Percentiles rank a stretch among this genome's conserved stretches.
phyloP scores from a whole-genome alignment of 768 basidiomycete genomes.

The Hygrocybe coccinea region DNA sequence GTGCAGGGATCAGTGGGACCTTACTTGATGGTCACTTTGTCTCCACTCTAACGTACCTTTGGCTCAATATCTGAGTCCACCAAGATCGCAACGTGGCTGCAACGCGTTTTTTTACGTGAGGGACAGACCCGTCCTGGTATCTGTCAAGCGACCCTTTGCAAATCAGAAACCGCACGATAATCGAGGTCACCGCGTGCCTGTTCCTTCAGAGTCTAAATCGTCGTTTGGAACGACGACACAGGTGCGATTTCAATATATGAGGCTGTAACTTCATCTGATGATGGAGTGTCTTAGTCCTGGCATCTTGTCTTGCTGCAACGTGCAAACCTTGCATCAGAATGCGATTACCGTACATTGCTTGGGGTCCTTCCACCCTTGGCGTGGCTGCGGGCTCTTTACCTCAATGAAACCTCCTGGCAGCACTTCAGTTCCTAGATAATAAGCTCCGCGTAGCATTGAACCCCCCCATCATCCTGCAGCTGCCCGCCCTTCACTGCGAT shows the following conservation, averaged over 20 bases:
- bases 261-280: not conserved
- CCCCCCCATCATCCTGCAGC: constrained; percentile 15
- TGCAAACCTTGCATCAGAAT: constrained; percentile 1
- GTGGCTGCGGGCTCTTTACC: constrained; percentile 20
- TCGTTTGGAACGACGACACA: too few relatives aligned
- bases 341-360: not conserved
- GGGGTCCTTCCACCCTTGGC: not conserved
- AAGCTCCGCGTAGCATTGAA: constrained; percentile 14
- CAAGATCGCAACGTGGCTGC: not conserved
- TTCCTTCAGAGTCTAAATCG: too few relatives aligned
- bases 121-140: too few relatives aligned
- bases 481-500: constrained; percentile 8
- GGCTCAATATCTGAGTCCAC: not conserved
- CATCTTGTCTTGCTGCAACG: not conserved
- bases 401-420: constrained; percentile 44
- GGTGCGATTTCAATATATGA: too few relatives aligned
- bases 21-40: too few relatives aligned
- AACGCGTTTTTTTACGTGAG: not conserved
- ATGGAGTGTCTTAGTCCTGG: not conserved
- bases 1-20: too few relatives aligned
- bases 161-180: too few relatives aligned
- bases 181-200: too few relatives aligned
- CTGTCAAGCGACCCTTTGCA: too few relatives aligned
- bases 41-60: too few relatives aligned
- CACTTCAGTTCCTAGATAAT: constrained; percentile 32